A percentile compares a stretch with the other conserved stretches of the same genome.
phyloP scores from a whole-genome alignment of 352 stramenopile species.

The Albugo candida region DNA sequence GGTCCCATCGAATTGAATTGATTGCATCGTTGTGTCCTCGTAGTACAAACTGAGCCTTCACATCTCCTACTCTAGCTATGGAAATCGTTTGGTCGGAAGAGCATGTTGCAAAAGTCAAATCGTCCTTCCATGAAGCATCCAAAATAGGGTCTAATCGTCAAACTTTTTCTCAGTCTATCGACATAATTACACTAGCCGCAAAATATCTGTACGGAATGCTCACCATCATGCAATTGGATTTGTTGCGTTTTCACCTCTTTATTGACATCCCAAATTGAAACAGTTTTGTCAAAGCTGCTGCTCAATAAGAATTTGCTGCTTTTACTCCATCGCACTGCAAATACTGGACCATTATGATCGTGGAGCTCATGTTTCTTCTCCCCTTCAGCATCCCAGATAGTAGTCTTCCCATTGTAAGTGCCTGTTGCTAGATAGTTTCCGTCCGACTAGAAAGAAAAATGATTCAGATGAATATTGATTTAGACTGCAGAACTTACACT shows the following conservation, averaged over 20 bases:
- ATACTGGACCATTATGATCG: slow-evolving; percentile 70
- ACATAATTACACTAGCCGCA: background rate
- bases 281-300: slow-evolving; percentile 73
- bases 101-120: slow-evolving; percentile 87
- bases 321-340: slow-evolving; percentile 71
- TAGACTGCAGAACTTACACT: slow-evolving; percentile 37
- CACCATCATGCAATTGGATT: slow-evolving; percentile 77
- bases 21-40: slow-evolving; percentile 93
- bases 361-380: slow-evolving; percentile 73
- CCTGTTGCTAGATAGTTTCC: slow-evolving; percentile 85
- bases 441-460: slow-evolving; percentile 14
- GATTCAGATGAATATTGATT: background rate
- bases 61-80: slow-evolving; percentile 74
- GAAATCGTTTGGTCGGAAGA: slow-evolving; percentile 87
- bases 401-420: slow-evolving; percentile 88
- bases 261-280: slow-evolving; percentile 60
- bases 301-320: slow-evolving; percentile 51
- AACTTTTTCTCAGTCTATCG: background rate
- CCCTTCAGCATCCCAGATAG: slow-evolving; percentile 50
- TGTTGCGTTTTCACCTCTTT: slow-evolving; percentile 86
- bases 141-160: slow-evolving; percentile 44
- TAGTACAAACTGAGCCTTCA: slow-evolving; percentile 61
- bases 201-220: background rate
- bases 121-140: slow-evolving; percentile 88
- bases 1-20: slow-evolving; percentile 97